phyloP scores from a whole-genome alignment of 1,284 basidiomycete species.

The Microbotryum intermedium region DNA sequence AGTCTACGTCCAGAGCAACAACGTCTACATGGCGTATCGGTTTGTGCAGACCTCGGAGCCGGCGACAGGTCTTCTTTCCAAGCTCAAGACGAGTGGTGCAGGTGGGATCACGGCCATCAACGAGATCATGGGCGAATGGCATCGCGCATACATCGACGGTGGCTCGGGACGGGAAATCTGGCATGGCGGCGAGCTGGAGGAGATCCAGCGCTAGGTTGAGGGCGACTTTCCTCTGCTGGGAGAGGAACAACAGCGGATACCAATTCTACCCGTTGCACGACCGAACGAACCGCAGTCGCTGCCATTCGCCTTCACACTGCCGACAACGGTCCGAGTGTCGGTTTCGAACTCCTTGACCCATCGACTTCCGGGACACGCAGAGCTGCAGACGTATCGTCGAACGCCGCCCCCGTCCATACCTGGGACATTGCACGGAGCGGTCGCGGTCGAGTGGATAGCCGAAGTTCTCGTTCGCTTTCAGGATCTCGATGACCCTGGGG shows the following conservation, averaged over 20 bases:
- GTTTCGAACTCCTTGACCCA: neutral
- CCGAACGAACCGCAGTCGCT: neutral
- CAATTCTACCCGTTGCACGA: neutral
- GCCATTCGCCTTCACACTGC: neutral
- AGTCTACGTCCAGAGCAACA: neutral
- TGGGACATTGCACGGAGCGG: neutral
- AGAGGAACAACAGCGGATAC: neutral
- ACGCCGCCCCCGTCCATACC: neutral
- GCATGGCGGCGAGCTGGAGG: neutral
- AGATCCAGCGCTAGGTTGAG: constrained; percentile 3
- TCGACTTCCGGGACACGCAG: neutral
- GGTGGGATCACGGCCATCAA: neutral
- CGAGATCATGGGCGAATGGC: neutral
- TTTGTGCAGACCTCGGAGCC: neutral
- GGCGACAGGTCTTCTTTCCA: neutral
- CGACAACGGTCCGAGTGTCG: neutral
- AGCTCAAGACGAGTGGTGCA: neutral
- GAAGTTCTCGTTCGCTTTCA: neutral
- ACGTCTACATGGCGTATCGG: neutral
- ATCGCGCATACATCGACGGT: neutral
- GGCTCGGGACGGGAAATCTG: neutral
- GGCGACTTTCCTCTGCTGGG: constrained; percentile 1
- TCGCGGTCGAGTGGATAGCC: neutral
- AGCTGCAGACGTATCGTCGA: neutral
- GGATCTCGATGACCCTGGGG: neutral